A percentile compares a stretch with the other conserved stretches of the same genome.
Conservation (phyloP, 1,284 basidiomycete genomes). For the Cystobasidiaceae sp. region DNA sequence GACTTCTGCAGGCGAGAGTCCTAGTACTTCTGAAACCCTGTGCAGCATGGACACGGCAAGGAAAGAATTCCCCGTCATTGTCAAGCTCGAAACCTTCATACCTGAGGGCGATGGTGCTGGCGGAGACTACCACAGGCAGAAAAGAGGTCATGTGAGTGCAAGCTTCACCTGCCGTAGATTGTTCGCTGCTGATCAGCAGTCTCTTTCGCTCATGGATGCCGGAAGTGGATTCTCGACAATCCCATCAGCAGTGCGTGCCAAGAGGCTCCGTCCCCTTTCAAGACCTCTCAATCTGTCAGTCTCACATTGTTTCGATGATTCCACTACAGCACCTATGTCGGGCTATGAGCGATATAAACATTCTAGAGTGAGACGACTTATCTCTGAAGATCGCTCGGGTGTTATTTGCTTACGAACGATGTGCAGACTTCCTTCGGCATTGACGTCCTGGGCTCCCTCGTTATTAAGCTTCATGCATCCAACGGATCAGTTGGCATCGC, state of each 20-base stretch:
- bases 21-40: no score
- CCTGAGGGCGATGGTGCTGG: conserved; percentile 50
- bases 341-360: conserved; percentile 52
- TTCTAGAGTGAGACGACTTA: conserved; percentile 52
- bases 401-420: neutral
- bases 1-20: no score
- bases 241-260: conserved; percentile 29
- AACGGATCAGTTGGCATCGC: conserved; percentile 54
- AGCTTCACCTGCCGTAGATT: no score
- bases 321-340: conserved; percentile 51
- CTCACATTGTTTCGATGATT: conserved; percentile 44
- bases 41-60: neutral
- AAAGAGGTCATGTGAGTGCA: conserved; percentile 5
- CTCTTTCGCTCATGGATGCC: neutral
- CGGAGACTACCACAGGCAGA: conserved; percentile 54
- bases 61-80: conserved; percentile 27
- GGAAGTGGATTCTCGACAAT: conserved; percentile 44
- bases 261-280: no score
- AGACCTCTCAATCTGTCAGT: neutral
- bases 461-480: conserved; percentile 52
- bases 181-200: no score
- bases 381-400: conserved; percentile 35
- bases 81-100: conserved; percentile 50
- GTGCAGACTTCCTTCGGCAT: conserved; percentile 43
- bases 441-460: conserved; percentile 52